Evolutionary conservation across 139 green algal species (phyloP).

Genomic region (Mesostigma viride): DNA sequence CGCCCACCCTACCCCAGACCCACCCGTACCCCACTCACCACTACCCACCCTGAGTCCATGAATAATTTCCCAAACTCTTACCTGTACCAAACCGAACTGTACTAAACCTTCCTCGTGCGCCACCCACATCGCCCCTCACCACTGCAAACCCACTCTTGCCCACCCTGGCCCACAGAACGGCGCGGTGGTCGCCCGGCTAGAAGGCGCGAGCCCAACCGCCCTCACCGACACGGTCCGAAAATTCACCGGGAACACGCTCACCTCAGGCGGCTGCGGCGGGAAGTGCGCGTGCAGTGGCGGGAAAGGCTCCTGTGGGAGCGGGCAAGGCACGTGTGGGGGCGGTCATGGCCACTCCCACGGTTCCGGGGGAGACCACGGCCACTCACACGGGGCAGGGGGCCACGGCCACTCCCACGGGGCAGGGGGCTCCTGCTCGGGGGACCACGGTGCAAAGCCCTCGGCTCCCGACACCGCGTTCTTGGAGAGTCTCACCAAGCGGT

Average conservation of each 20-base stretch:
- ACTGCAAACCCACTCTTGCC: too few relatives aligned
- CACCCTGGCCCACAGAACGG: constrained; percentile 6
- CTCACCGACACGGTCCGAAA: constrained; percentile 8
- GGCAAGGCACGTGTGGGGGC: background rate
- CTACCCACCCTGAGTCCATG: background rate
- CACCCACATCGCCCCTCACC: background rate
- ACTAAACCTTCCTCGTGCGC: background rate
- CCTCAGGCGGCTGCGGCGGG: background rate
- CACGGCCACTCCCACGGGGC: too few relatives aligned
- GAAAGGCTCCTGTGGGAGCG: background rate
- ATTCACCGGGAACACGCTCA: background rate
- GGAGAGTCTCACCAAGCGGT: too few relatives aligned
- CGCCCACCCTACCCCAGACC: background rate
- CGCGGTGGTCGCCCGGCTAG: constrained; percentile 2
- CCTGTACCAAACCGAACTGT: too few relatives aligned
- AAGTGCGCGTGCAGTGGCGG: background rate
- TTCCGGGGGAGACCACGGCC: background rate
- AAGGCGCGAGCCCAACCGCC: constrained; percentile 5
- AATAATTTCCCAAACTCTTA: background rate
- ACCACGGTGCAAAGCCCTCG: too few relatives aligned
- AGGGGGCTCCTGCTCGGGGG: too few relatives aligned
- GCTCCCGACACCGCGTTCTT: too few relatives aligned
- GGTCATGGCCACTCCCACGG: background rate
- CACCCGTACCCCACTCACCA: constrained; percentile 11
- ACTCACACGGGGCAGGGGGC: too few relatives aligned